Conservation (phyloP, 176 grass and related monocot species). For the Musa itinerans region DNA sequence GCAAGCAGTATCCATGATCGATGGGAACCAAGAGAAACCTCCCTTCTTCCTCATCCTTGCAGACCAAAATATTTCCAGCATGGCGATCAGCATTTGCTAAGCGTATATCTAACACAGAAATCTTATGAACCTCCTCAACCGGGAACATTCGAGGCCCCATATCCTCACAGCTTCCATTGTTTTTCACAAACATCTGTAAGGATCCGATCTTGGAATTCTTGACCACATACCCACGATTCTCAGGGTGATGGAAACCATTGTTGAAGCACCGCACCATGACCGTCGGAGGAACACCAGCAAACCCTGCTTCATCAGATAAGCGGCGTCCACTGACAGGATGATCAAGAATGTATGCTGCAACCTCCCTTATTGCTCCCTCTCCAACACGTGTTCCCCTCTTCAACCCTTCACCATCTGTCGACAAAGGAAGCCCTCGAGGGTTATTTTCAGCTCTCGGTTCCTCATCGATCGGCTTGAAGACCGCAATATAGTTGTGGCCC, state of each 20-base stretch:
- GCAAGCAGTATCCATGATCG: slow-evolving; percentile 88
- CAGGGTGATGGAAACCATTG: slow-evolving; percentile 17
- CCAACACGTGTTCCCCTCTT: slow-evolving; percentile 64
- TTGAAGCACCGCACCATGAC: slow-evolving; percentile 45
- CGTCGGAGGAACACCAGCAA: slow-evolving; percentile 72
- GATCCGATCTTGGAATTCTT: slow-evolving; percentile 68
- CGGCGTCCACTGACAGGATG: slow-evolving; percentile 24
- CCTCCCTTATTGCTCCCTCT: slow-evolving; percentile 65
- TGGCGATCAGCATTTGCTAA: slow-evolving; percentile 80
- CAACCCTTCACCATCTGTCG: slow-evolving; percentile 64
- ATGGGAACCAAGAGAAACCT: slow-evolving; percentile 54
- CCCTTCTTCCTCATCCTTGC: slow-evolving; percentile 29
- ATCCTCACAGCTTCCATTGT: slow-evolving; percentile 60
- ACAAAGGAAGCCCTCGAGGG: slow-evolving; percentile 50
- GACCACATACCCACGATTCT: neutral
- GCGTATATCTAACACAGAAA: slow-evolving; percentile 72
- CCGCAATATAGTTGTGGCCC: slow-evolving; percentile 41
- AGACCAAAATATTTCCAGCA: slow-evolving; percentile 57
- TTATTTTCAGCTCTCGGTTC: slow-evolving; percentile 75
- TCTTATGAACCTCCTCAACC: slow-evolving; percentile 65
- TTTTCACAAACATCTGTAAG: slow-evolving; percentile 63
- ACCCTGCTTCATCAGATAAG: slow-evolving; percentile 21
- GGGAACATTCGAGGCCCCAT: slow-evolving; percentile 53
- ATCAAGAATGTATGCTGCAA: slow-evolving; percentile 79
- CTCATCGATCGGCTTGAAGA: slow-evolving; percentile 86